Evolutionary conservation across 2,329 filamentous ascomycete species (phyloP).

Genomic region (Calcarisporium arbuscula): DNA sequence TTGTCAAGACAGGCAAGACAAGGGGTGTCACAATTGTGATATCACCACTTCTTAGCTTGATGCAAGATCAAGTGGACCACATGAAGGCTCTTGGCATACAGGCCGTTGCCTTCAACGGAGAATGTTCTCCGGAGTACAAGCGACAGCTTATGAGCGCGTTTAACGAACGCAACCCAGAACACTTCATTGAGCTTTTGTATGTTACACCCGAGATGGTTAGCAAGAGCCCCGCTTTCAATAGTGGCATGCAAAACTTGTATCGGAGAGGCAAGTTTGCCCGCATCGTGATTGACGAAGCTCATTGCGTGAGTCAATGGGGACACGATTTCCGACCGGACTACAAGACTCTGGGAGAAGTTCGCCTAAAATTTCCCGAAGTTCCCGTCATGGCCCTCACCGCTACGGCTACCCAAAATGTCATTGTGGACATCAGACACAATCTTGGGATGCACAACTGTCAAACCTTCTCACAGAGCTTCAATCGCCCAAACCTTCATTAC

Average conservation of each 20-base stretch:
- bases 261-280: slow-evolving; percentile 68
- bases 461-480: slow-evolving; percentile 88
- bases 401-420: slow-evolving; percentile 89
- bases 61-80: slow-evolving; percentile 94
- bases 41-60: slow-evolving; percentile 89
- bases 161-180: slow-evolving; percentile 58
- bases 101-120: slow-evolving; percentile 76
- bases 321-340: slow-evolving; percentile 98
- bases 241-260: slow-evolving; percentile 62
- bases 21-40: slow-evolving; percentile 85
- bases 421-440: slow-evolving; percentile 84
- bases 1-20: slow-evolving; percentile 75
- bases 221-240: slow-evolving; percentile 66
- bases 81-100: slow-evolving; percentile 68
- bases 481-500: slow-evolving; percentile 90
- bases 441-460: slow-evolving; percentile 75
- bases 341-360: slow-evolving; percentile 72
- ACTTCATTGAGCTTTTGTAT: slow-evolving; percentile 80
- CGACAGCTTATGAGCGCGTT: slow-evolving; percentile 60
- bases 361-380: slow-evolving; percentile 66
- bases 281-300: slow-evolving; percentile 96
- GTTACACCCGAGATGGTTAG: slow-evolving; percentile 96
- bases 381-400: slow-evolving; percentile 94
- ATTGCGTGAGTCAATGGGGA: slow-evolving; percentile 98
- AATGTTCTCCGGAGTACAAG: slow-evolving; percentile 58